phyloP scores from a whole-genome alignment of 108 stramenopile species.

The Skeletonema marinoi region DNA sequence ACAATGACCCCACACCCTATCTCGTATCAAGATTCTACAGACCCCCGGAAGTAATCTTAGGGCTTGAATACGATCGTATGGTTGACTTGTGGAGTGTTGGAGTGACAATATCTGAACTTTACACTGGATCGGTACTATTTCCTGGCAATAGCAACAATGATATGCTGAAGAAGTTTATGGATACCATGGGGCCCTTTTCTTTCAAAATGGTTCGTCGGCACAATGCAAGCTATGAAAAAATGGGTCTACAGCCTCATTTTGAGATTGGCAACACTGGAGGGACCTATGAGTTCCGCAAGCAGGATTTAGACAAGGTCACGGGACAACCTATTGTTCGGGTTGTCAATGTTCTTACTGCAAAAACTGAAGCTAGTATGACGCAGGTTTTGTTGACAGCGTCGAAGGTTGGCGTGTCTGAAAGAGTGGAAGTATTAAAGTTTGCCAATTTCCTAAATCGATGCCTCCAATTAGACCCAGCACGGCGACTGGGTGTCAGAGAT shows the following conservation, averaged over 20 bases:
- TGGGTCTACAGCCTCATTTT: slow-evolving; percentile 66
- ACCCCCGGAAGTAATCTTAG: slow-evolving; percentile 98
- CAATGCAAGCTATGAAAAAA: slow-evolving; percentile 58
- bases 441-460: slow-evolving; percentile 87
- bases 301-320: slow-evolving; percentile 73
- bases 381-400: slow-evolving; percentile 67
- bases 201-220: slow-evolving; percentile 84
- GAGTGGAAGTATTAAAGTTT: slow-evolving; percentile 75
- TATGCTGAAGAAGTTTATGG: slow-evolving; percentile 94
- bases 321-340: slow-evolving; percentile 59
- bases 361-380: slow-evolving; percentile 44
- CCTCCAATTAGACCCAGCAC: slow-evolving; percentile 86
- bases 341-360: slow-evolving; percentile 52
- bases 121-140: slow-evolving; percentile 91
- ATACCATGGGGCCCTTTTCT: slow-evolving; percentile 89
- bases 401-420: slow-evolving; percentile 79
- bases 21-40: slow-evolving; percentile 98
- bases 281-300: slow-evolving; percentile 62
- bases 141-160: slow-evolving; percentile 94
- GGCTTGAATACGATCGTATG: slow-evolving; percentile 86
- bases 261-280: slow-evolving; percentile 58
- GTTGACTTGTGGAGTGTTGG: slow-evolving; percentile 96
- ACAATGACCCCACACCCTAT: slow-evolving; percentile 93
- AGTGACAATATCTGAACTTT: slow-evolving; percentile 93
- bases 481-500: slow-evolving; percentile 67